These are phyloP conservation scores for Phytophthora aleatoria DNA, from an alignment of 352 stramenopile genomes.

Conservation along the genomic window DNA sequence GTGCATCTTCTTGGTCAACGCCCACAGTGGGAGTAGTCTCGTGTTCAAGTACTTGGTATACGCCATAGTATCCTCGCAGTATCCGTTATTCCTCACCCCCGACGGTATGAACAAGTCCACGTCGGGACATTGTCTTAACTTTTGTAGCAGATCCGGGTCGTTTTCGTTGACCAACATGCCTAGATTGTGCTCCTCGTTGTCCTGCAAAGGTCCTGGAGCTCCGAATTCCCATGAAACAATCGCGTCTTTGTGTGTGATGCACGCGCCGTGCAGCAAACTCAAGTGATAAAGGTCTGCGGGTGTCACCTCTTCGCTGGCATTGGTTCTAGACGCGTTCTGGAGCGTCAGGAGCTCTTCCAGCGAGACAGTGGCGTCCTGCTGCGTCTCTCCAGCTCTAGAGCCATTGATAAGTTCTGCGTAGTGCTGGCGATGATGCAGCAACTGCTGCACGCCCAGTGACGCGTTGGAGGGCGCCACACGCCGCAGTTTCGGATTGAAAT, in stretches of 20 bases:
- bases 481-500: conserved; percentile 35
- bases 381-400: neutral
- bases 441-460: conserved; percentile 11
- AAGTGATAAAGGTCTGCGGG: conserved; percentile 48
- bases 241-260: conserved; percentile 45
- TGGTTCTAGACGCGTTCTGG: conserved; percentile 12
- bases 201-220: conserved; percentile 18
- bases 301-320: conserved; percentile 29
- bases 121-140: conserved; percentile 61
- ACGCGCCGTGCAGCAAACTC: conserved; percentile 55
- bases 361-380: conserved; percentile 15
- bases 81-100: conserved; percentile 41
- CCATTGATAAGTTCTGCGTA: neutral
- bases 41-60: conserved; percentile 58
- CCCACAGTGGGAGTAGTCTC: conserved; percentile 48
- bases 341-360: conserved; percentile 20
- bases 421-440: conserved; percentile 10
- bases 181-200: conserved; percentile 23
- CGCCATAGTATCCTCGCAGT: conserved; percentile 63
- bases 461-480: conserved; percentile 22
- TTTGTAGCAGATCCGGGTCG: conserved; percentile 44
- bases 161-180: conserved; percentile 37
- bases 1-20: conserved; percentile 39
- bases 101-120: conserved; percentile 68
- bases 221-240: conserved; percentile 58